phyloP scores from a whole-genome alignment of 306 rosid genomes.

The Acacia confusa region DNA sequence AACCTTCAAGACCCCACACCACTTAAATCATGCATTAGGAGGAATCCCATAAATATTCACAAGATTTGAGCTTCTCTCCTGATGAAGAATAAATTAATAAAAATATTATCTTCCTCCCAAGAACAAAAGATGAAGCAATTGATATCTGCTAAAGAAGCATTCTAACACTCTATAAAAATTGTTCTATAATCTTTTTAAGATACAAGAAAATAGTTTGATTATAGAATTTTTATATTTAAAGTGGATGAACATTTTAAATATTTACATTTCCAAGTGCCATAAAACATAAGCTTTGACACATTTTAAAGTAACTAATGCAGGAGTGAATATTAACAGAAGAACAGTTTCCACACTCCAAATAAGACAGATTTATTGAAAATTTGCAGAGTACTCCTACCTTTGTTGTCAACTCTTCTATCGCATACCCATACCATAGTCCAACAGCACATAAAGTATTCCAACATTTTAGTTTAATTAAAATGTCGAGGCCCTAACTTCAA shows the following conservation, averaged over 20 bases:
- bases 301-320: not conserved
- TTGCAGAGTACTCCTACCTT: not conserved
- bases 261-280: not conserved
- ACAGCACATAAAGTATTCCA: not conserved
- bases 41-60: too few relatives aligned
- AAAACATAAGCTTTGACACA: not conserved
- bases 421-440: not conserved
- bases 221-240: not conserved
- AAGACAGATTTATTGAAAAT: not conserved
- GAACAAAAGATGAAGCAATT: not conserved
- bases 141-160: constrained; percentile 19
- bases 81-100: too few relatives aligned
- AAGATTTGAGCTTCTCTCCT: too few relatives aligned
- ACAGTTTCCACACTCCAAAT: not conserved
- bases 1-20: too few relatives aligned
- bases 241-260: not conserved
- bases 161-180: not conserved
- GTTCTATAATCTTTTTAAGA: not conserved
- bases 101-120: too few relatives aligned
- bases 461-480: not conserved
- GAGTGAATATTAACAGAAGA: not conserved
- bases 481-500: not conserved
- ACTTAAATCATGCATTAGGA: too few relatives aligned
- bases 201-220: not conserved
- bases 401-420: not conserved